Evolutionary conservation across 2,329 filamentous ascomycete species (phyloP).

Genomic region (Xylaria sp.): DNA sequence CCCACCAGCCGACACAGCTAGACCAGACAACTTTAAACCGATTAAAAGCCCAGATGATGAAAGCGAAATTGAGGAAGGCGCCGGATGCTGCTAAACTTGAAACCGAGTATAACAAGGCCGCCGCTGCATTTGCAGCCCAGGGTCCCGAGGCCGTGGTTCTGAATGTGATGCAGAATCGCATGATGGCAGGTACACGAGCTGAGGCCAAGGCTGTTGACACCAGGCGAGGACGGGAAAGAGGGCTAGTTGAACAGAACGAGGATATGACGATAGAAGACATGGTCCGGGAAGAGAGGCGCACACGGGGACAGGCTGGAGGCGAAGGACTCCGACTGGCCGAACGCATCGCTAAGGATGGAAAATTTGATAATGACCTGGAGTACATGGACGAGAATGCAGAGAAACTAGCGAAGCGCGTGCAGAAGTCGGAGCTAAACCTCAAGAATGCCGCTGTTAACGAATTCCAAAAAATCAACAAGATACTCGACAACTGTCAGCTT

Average conservation of each 20-base stretch:
- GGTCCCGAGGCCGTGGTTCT: conserved; percentile 80
- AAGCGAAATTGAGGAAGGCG: conserved; percentile 85
- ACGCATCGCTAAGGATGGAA: conserved; percentile 90
- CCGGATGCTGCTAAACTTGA: conserved; percentile 82
- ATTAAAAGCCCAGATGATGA: conserved; percentile 94
- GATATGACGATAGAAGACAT: conserved; percentile 98
- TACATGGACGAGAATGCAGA: conserved; percentile 98
- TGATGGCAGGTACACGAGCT: conserved; percentile 77
- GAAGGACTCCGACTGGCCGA: conserved; percentile 88
- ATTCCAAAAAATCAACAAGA: conserved; percentile 88
- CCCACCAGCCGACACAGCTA: conserved; percentile 64
- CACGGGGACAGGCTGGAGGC: conserved; percentile 78
- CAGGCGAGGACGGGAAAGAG: conserved; percentile 85
- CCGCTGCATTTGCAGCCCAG: conserved; percentile 67
- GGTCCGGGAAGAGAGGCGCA: conserved; percentile 92
- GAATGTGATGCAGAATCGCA: conserved; percentile 87
- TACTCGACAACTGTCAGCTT: conserved; percentile 87
- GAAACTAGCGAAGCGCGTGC: conserved; percentile 86
- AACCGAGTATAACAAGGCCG: conserved; percentile 82
- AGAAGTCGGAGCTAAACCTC: conserved; percentile 88
- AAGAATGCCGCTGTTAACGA: conserved; percentile 89
- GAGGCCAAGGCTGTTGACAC: conserved; percentile 84
- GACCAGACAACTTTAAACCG: conserved; percentile 87
- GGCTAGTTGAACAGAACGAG: conserved; percentile 87
- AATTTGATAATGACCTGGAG: conserved; percentile 91